Evolutionary conservation across 257 asterid species (phyloP).

Genomic region (Solanum peruvianum): DNA sequence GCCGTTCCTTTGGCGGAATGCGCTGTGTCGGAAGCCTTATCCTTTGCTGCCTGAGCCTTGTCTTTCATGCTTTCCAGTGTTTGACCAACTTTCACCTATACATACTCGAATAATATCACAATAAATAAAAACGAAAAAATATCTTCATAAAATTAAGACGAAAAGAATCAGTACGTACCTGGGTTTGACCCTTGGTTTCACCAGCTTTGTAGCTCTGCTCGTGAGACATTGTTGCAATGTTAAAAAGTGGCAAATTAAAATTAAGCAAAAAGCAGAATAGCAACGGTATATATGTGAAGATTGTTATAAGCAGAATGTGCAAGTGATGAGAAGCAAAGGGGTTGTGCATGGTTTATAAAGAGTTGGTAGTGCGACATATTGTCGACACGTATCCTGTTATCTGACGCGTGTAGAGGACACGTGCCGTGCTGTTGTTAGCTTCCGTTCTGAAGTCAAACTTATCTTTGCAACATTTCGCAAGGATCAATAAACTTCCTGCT

Average conservation of each 20-base stretch:
- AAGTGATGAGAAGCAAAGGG: not conserved
- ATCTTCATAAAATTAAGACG: not conserved
- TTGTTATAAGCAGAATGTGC: not conserved
- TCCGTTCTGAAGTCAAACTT: not conserved
- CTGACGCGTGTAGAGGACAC: slow-evolving; percentile 49
- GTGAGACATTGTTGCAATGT: slow-evolving; percentile 34
- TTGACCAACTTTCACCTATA: slow-evolving; percentile 54
- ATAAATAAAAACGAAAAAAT: not conserved
- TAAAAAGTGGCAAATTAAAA: too few relatives aligned
- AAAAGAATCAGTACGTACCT: slow-evolving; percentile 16
- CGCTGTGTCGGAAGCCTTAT: slow-evolving; percentile 13
- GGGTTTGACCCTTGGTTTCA: slow-evolving; percentile 74
- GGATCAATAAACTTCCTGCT: not conserved
- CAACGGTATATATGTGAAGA: not conserved
- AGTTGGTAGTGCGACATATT: not conserved
- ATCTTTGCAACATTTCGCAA: not conserved
- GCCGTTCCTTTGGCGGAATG: slow-evolving; percentile 1
- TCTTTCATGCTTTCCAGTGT: slow-evolving; percentile 38
- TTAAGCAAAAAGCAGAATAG: not conserved
- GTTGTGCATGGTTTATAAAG: slow-evolving; percentile 8
- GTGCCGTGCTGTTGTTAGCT: slow-evolving; percentile 16
- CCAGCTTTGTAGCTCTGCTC: slow-evolving; percentile 54
- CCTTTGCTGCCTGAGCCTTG: slow-evolving; percentile 34
- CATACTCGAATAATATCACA: not conserved
- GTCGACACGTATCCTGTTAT: slow-evolving; percentile 38